A percentile compares a stretch with the other conserved stretches of the same genome.
Conservation (phyloP, 2,329 filamentous ascomycete genomes). For the Pezizomycotina sp. region DNA sequence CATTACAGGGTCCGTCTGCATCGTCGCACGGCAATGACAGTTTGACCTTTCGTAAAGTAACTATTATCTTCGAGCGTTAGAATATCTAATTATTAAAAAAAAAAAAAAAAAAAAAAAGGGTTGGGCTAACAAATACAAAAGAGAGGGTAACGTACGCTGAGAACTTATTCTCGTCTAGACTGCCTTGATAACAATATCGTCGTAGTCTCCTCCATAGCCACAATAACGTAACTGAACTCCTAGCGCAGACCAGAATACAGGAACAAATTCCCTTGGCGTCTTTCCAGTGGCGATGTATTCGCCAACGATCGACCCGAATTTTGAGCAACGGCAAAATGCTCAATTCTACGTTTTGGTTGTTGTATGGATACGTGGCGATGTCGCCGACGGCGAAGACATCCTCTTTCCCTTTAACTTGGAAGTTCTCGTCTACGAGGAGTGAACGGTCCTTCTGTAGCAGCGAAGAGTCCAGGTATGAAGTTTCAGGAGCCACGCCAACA, state of each 20-base stretch:
- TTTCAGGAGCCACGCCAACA: slow-evolving; percentile 74
- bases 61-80: slow-evolving; percentile 1
- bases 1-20: slow-evolving; percentile 77
- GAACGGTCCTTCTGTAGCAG: slow-evolving; percentile 72
- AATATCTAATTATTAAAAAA: no score
- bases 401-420: slow-evolving; percentile 55
- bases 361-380: slow-evolving; percentile 87
- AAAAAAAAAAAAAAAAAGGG: no score
- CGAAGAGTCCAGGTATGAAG: slow-evolving; percentile 61
- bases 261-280: slow-evolving; percentile 59
- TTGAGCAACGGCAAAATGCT: slow-evolving; percentile 98
- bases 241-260: slow-evolving; percentile 91
- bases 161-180: slow-evolving; percentile 63
- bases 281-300: slow-evolving; percentile 54
- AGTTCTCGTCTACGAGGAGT: slow-evolving; percentile 61
- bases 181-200: slow-evolving; percentile 67
- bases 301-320: slow-evolving; percentile 52
- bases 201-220: slow-evolving; percentile 75
- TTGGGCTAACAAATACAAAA: not conserved
- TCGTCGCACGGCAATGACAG: slow-evolving; percentile 72
- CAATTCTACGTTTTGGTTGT: slow-evolving; percentile 58
- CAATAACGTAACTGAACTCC: slow-evolving; percentile 84
- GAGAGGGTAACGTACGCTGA: slow-evolving; percentile 47
- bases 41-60: slow-evolving; percentile 27
- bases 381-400: slow-evolving; percentile 78